Percentiles rank a stretch among this genome's conserved stretches.
Conservation (phyloP, 192 early-diverging fungal genomes). For the Endogone sp. region DNA sequence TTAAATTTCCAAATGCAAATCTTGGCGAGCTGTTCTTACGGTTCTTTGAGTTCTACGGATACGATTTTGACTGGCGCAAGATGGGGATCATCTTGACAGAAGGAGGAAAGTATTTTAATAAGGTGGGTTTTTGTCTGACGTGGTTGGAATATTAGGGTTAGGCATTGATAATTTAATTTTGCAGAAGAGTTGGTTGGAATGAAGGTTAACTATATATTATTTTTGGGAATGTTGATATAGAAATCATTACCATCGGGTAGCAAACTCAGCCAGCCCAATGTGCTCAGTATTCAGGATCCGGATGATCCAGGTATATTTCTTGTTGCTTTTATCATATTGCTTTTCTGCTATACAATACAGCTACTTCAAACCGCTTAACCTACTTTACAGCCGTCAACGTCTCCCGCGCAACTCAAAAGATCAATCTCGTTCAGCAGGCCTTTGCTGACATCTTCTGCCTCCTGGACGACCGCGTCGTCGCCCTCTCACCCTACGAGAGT, state of each 20-base stretch:
- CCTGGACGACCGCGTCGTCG: background rate
- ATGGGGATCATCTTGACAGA: background rate
- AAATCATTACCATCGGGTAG: background rate
- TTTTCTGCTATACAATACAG: no score
- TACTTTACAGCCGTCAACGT: background rate
- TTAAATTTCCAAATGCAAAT: background rate
- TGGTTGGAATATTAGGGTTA: no score
- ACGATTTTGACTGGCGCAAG: background rate
- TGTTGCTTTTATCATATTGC: background rate
- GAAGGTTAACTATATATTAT: no score
- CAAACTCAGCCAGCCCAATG: background rate
- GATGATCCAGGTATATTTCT: background rate
- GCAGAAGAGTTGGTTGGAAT: no score
- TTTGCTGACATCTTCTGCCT: background rate
- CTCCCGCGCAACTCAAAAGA: background rate
- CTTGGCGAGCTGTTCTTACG: background rate
- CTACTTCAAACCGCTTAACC: background rate
- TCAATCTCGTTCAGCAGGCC: background rate
- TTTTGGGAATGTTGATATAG: background rate
- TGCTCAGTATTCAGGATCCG: background rate
- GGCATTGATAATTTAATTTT: no score
- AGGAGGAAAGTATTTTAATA: background rate
- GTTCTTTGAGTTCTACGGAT: background rate
- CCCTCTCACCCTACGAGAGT: no score
- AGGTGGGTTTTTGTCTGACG: background rate